Conservation (phyloP, 352 stramenopile species). For the Phytopythium ostracodes region DNA sequence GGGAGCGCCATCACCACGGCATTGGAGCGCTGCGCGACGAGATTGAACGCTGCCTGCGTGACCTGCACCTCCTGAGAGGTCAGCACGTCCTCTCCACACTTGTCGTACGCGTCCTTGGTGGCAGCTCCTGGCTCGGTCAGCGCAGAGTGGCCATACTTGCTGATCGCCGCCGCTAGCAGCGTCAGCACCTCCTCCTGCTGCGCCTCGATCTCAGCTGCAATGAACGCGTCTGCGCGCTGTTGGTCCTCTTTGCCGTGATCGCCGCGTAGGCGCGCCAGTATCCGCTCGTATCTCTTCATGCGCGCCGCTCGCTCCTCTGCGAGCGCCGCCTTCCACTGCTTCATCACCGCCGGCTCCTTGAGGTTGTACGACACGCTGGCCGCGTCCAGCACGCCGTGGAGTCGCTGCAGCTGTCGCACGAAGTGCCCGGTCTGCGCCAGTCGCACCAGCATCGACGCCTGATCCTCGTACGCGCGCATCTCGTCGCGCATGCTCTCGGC, state of each 20-base stretch:
- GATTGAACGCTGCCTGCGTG: not conserved
- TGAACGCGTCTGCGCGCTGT: not conserved
- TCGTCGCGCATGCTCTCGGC: conserved; percentile 7
- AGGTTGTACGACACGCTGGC: not conserved
- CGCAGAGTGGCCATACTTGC: not conserved
- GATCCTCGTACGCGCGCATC: conserved; percentile 3
- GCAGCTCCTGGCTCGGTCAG: not conserved
- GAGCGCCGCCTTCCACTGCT: conserved; percentile 1
- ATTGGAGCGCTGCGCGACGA: not conserved
- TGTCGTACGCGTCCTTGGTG: not conserved
- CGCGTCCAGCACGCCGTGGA: conserved; percentile 2
- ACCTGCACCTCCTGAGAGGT: not conserved
- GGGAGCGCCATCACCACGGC: not conserved
- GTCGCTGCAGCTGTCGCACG: not conserved
- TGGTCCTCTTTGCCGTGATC: not conserved
- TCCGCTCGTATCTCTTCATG: not conserved
- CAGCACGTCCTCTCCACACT: not conserved
- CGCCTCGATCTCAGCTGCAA: not conserved
- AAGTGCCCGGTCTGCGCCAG: conserved; percentile 1
- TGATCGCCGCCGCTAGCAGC: not conserved
- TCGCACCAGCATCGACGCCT: not conserved
- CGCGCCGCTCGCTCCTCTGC: not conserved
- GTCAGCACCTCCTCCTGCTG: conserved; percentile 3
- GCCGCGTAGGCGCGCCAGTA: not conserved
- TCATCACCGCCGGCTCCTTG: not conserved